These are phyloP conservation scores for Gamsiella multidivaricata DNA, from an alignment of 192 early-diverging fungal genomes.

Conservation along the genomic window DNA sequence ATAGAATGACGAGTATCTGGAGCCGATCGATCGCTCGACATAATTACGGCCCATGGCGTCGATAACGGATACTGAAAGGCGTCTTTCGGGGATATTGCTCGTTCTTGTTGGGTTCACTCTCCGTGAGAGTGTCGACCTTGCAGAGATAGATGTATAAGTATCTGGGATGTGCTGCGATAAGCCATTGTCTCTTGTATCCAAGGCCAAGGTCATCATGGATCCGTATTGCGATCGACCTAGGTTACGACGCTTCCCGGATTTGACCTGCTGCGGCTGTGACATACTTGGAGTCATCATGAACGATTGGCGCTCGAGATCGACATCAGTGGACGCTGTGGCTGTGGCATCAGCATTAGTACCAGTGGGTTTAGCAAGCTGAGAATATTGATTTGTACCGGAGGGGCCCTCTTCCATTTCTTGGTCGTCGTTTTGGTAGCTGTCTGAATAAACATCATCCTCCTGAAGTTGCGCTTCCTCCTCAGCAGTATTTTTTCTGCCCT, in stretches of 20 bases:
- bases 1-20: not conserved
- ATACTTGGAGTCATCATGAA: constrained; percentile 16
- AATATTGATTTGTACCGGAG: not conserved
- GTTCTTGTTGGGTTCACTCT: constrained; percentile 2
- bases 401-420: not conserved
- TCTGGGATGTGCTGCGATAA: not conserved
- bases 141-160: not conserved
- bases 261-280: constrained; percentile 14
- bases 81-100: not conserved
- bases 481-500: not conserved
- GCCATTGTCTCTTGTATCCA: not conserved
- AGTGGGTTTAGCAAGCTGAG: not conserved
- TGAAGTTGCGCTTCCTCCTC: not conserved
- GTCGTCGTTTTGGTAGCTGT: not conserved
- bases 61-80: not conserved
- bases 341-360: not conserved
- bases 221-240: constrained; percentile 18
- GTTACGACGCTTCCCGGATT: not conserved
- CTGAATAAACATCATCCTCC: not conserved
- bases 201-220: constrained; percentile 29
- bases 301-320: constrained; percentile 27
- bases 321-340: not conserved
- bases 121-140: constrained; percentile 30
- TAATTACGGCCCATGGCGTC: not conserved
- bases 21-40: not conserved